These are phyloP conservation scores for Lentinula sp. DNA, from an alignment of 768 basidiomycete species.

Conservation along the genomic window DNA sequence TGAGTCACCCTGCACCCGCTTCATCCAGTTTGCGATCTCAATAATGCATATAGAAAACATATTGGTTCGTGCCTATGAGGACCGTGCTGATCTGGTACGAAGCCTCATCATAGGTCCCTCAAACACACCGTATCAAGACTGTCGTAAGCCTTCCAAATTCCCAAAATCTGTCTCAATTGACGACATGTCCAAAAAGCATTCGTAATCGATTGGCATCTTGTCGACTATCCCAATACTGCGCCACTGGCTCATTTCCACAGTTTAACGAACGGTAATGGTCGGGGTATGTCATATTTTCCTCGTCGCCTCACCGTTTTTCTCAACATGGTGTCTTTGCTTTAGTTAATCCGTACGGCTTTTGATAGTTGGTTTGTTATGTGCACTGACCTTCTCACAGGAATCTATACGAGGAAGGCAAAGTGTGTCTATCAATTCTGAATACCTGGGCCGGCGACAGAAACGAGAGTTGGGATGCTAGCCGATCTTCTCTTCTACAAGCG, in stretches of 20 bases:
- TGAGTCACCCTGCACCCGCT: conserved; percentile 23
- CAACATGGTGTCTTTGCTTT: neutral
- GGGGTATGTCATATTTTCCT: conserved; percentile 40
- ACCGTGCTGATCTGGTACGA: conserved; percentile 80
- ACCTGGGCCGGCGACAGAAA: conserved; percentile 89
- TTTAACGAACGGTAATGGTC: conserved; percentile 92
- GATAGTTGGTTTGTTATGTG: neutral
- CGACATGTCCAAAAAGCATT: conserved; percentile 55
- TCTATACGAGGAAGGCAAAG: conserved; percentile 93
- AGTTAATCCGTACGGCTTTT: conserved; percentile 76
- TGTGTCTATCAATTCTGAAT: conserved; percentile 85
- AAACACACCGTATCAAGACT: conserved; percentile 90
- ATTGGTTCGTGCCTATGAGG: conserved; percentile 85
- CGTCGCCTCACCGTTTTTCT: neutral
- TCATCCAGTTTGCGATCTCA: neutral
- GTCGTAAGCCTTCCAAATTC: neutral
- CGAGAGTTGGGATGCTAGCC: conserved; percentile 80
- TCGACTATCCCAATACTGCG: conserved; percentile 77
- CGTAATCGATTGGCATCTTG: conserved; percentile 90
- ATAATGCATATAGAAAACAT: conserved; percentile 58
- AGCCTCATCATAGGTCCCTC: conserved; percentile 88
- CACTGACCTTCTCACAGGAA: conserved; percentile 46
- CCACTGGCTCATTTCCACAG: conserved; percentile 87
- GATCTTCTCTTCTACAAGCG: conserved; percentile 86
- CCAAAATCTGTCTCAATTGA: neutral